Percentiles rank a stretch among this genome's conserved stretches.
These are phyloP conservation scores for Monosporascus sp. DNA, from an alignment of 2,329 filamentous ascomycete species.

Conservation along the genomic window DNA sequence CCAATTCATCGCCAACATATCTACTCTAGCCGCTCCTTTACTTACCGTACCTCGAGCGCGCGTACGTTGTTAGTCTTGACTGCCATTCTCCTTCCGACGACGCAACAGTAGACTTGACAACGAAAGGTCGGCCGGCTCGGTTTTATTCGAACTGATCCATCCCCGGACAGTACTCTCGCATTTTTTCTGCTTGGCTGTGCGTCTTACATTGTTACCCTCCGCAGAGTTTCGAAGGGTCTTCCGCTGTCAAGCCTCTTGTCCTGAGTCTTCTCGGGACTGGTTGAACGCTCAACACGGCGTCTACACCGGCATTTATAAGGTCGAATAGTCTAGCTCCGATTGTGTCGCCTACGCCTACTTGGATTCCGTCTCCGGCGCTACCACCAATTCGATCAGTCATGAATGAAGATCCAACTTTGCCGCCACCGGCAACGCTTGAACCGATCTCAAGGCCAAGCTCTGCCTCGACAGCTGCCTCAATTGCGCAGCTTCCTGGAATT, in stretches of 20 bases:
- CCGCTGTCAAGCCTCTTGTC: neutral
- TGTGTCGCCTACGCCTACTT: constrained; percentile 14
- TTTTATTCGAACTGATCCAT: no score
- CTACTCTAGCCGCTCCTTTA: no score
- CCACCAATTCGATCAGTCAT: constrained; percentile 30
- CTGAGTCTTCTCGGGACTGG: constrained; percentile 17
- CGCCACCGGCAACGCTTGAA: constrained; percentile 37
- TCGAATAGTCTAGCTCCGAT: constrained; percentile 18
- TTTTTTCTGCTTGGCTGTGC: neutral
- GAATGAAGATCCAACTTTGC: constrained; percentile 40
- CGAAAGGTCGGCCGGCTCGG: no score
- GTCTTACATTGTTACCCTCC: neutral
- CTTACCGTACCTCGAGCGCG: no score
- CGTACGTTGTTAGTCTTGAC: no score
- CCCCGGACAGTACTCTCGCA: no score
- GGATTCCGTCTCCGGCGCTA: constrained; percentile 15
- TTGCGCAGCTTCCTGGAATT: constrained; percentile 42
- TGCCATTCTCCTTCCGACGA: no score
- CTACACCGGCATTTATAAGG: constrained; percentile 14
- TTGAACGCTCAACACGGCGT: constrained; percentile 16
- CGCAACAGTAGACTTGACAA: no score
- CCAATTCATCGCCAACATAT: no score
- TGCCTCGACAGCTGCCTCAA: constrained; percentile 39
- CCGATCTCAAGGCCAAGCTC: constrained; percentile 46
- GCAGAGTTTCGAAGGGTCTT: neutral